Conservation (phyloP, 257 asterid genomes). For the Ajuga chamaepitys region DNA sequence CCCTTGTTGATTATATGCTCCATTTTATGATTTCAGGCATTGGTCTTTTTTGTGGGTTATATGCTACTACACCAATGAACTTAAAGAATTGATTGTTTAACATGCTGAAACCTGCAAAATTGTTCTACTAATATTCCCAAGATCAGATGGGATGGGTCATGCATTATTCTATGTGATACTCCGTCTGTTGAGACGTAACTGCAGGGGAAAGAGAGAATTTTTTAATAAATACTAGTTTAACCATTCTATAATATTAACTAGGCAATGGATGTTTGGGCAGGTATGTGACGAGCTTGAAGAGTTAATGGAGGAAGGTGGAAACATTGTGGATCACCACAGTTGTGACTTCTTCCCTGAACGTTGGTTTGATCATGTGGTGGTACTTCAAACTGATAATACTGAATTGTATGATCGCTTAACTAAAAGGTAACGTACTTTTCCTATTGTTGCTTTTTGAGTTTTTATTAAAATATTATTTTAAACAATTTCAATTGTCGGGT, state of each 20-base stretch:
- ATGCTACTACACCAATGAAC: neutral
- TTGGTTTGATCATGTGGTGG: constrained; percentile 82
- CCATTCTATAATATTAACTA: neutral
- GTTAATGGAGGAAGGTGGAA: constrained; percentile 89
- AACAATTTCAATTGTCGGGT: neutral
- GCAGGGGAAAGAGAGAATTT: neutral
- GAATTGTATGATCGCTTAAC: constrained; percentile 71
- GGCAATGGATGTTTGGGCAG: constrained; percentile 20
- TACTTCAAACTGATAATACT: constrained; percentile 72
- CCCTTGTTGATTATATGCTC: neutral
- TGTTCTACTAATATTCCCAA: neutral
- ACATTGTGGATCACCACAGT: constrained; percentile 93
- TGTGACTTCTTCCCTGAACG: constrained; percentile 96
- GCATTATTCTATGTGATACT: neutral
- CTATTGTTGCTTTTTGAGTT: no score
- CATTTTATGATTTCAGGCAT: no score
- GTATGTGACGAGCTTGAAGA: constrained; percentile 95
- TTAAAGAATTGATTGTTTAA: neutral
- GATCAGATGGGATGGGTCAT: neutral
- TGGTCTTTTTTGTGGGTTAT: no score
- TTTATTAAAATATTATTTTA: no score
- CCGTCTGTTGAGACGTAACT: neutral
- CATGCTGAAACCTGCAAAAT: neutral
- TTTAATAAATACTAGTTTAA: neutral
- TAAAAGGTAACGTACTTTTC: constrained; percentile 44